Base-by-base conservation (phyloP, 2,329 filamentous ascomycete genomes). In the Hypoxylon sp. region DNA sequence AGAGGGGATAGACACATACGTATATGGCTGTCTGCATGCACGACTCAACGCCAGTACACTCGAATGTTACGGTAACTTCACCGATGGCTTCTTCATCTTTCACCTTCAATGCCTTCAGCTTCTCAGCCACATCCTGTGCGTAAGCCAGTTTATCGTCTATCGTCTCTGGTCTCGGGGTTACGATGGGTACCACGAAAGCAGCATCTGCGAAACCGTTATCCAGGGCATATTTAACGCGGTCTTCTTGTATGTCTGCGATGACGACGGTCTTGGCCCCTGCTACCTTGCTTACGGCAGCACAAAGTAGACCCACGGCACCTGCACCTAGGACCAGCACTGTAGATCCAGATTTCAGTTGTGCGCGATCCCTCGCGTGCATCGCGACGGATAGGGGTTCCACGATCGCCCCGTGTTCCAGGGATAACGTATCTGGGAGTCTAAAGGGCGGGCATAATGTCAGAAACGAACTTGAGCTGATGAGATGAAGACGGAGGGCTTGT, bases 1-100 rank as follows among this genome's bases (percentile, higher is more conserved):
- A 11, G 8, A n/a, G n/a, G 5, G 26, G 17, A 37, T 34, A 35
- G 21, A 3, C 17, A 15, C n/a, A 68, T 57, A 81, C 79, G 63
- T 89, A 92, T 46, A 92, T 90, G 3, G 86, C 81, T 4, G 84
- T 83, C 68, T 92, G 89, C 62, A 91, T 77, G 63, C 88, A 92
- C 0, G 83, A 82, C 66, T 90, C 88, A 15, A 91, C 88, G 6
- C 89, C 89, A 0, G 89, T 92, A 67, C 88, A 91, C 72, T 92
- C 89, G 64, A 88, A 91, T 2, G 88, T 86, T 1, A 82, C 81
- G 40, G 83, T 80, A 0, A 89, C 80, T 64, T 90, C 84, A 0
- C 75, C 82, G 52, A 89, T 77, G 8, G 79, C 75, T 57, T 73
- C 66, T 6, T 65, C 63, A 2, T 73, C 60, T 9, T 50, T 51